These are phyloP conservation scores for Pleomassaria siparia DNA, from an alignment of 2,329 filamentous ascomycete genomes.

Conservation along the genomic window DNA sequence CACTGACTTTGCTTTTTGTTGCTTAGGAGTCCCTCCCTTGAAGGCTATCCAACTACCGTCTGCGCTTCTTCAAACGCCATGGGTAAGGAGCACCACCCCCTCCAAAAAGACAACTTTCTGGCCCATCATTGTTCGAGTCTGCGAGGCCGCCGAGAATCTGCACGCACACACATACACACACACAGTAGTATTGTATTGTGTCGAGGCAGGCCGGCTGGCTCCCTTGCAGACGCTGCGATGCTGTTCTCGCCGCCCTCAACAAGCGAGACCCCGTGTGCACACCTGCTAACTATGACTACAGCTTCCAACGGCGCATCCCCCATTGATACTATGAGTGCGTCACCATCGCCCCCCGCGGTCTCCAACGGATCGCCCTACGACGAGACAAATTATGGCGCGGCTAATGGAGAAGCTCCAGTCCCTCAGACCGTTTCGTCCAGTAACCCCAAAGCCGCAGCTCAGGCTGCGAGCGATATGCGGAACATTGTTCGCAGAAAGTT, in stretches of 20 bases:
- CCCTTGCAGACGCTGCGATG: neutral
- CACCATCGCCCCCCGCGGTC: slow-evolving; percentile 48
- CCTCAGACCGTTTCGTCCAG: slow-evolving; percentile 65
- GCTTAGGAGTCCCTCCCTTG: slow-evolving; percentile 38
- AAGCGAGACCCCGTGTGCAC: neutral
- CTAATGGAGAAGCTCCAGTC: slow-evolving; percentile 46
- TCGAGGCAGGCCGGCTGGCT: neutral
- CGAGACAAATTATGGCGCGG: slow-evolving; percentile 60
- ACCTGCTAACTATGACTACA: slow-evolving; percentile 31
- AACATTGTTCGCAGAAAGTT: slow-evolving; percentile 99
- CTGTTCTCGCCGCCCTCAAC: neutral
- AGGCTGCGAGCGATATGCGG: slow-evolving; percentile 62
- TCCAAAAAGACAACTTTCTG: neutral
- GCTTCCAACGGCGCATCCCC: slow-evolving; percentile 51
- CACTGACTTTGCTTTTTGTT: slow-evolving; percentile 24
- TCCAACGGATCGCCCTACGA: slow-evolving; percentile 59
- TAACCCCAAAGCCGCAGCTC: slow-evolving; percentile 60
- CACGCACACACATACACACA: too few relatives aligned
- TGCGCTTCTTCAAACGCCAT: slow-evolving; percentile 35
- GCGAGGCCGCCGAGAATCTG: slow-evolving; percentile 9
- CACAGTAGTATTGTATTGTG: too few relatives aligned
- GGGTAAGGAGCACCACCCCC: slow-evolving; percentile 38
- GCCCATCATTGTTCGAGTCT: slow-evolving; percentile 7
- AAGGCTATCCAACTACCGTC: slow-evolving; percentile 31
- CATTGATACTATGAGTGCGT: slow-evolving; percentile 49